Base-by-base conservation (phyloP, 1,139 yeast genomes). In the Sugiyamaella novakii region DNA sequence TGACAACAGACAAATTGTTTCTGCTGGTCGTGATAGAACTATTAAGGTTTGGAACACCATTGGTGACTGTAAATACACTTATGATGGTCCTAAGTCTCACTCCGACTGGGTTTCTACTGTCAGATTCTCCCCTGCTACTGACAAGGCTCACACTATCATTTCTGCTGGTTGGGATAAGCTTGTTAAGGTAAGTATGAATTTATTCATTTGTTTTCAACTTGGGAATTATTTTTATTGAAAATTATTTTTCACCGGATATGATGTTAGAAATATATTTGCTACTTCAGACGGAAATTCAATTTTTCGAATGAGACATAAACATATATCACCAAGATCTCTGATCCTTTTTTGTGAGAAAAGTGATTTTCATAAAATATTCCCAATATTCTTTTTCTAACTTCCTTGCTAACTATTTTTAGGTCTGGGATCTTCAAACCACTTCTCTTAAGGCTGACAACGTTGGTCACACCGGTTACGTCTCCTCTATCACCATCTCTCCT, bases 151-250 rank as follows among this genome's bases (percentile, higher is more conserved):
- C 64, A 80, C 88, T 67, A 87, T 91, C 71, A 86, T 92, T 79
- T 91, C 98, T 68, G 98, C 97, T 71, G 95, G 97, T 72, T 89
- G 96, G 95, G 99, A 92, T 78, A 92, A 92, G 81, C 79, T 92
- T 68, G 96, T 94, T 71, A 92, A 92, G 92, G 98, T 92, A 87
- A 80, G 97, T 89, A 69, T 58, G 51, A 30, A 48, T 33, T 47
- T 44, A 47, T 54, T 54, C 46, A 36, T 49, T 46, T 40, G 33
- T 43, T 51, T 54, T 51, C 55, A 45, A 51, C 51, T n/a, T n/a
- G n/a, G n/a, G n/a, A n/a, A n/a, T n/a, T n/a, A n/a, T n/a, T n/a
- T n/a, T n/a, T n/a, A 49, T 42, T 46, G 19, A 18, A 37, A 36
- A 34, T 45, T 28, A 43, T 38, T 24, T 40, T 5, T 18, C 34